Evolutionary conservation across 2,329 filamentous ascomycete species (phyloP).

Genomic region (Penicillium sp.): DNA sequence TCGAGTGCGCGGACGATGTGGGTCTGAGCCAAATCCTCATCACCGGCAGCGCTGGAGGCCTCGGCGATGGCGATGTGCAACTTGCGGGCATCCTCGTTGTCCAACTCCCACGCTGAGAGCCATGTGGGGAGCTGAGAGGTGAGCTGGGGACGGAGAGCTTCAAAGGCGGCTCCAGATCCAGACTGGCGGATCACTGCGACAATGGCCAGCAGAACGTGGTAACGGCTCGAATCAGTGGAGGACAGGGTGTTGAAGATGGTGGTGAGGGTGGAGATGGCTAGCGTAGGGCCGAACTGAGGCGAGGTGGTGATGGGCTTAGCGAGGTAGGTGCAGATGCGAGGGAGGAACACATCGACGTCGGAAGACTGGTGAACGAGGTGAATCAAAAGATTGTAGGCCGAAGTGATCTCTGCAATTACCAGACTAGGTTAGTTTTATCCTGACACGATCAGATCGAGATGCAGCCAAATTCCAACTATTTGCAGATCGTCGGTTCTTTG

Average conservation of each 20-base stretch:
- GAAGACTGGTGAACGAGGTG: conserved; percentile 85
- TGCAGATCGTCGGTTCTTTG: conserved; percentile 14
- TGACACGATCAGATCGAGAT: conserved; percentile 6
- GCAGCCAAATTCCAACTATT: conserved; percentile 11
- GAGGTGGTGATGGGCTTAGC: conserved; percentile 81
- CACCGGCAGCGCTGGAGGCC: conserved; percentile 71
- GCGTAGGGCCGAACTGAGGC: conserved; percentile 74
- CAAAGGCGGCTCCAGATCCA: conserved; percentile 69
- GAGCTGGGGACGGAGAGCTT: conserved; percentile 77
- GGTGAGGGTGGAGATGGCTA: conserved; percentile 85
- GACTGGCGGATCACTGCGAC: conserved; percentile 74
- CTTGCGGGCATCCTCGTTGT: conserved; percentile 76
- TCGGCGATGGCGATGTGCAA: conserved; percentile 80
- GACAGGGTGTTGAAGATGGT: conserved; percentile 95
- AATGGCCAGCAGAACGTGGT: conserved; percentile 86
- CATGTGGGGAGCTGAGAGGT: conserved; percentile 72
- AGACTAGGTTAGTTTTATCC: conserved; percentile 23
- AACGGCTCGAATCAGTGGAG: conserved; percentile 71
- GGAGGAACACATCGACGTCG: conserved; percentile 80
- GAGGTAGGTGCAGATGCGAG: conserved; percentile 84
- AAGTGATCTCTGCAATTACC: conserved; percentile 69
- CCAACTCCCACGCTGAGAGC: conserved; percentile 77
- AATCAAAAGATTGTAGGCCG: conserved; percentile 94
- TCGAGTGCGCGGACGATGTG: conserved; percentile 74
- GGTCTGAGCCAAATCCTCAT: conserved; percentile 70